Percentiles rank a stretch among this genome's conserved stretches.
Evolutionary conservation across 2,329 filamentous ascomycete species (phyloP).

Genomic region (Trichoderma arundinaceum): DNA sequence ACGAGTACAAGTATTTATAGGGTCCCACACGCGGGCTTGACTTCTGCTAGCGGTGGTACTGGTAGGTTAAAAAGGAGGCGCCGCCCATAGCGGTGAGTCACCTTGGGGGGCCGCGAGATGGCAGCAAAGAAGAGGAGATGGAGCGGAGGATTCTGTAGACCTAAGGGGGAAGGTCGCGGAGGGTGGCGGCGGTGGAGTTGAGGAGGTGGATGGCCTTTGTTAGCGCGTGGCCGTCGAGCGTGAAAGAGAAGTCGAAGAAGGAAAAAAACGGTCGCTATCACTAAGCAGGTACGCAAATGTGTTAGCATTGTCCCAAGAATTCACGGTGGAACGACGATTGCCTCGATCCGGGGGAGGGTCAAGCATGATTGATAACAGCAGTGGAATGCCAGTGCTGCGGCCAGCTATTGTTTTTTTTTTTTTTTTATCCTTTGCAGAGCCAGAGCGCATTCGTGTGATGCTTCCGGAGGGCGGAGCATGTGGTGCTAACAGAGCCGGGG

Average conservation of each 20-base stretch:
- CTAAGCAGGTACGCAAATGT: too few relatives aligned
- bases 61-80: background rate
- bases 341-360: background rate
- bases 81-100: slow-evolving; percentile 25
- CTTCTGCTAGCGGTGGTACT: too few relatives aligned
- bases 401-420: background rate
- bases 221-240: background rate
- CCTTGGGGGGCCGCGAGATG: background rate
- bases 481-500: background rate
- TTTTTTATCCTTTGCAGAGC: background rate
- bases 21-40: too few relatives aligned
- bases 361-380: background rate
- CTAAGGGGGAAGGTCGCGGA: slow-evolving; percentile 15
- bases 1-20: too few relatives aligned
- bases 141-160: slow-evolving; percentile 8
- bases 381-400: background rate
- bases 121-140: background rate
- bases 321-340: background rate
- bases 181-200: slow-evolving; percentile 14
- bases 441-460: background rate
- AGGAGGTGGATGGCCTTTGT: slow-evolving; percentile 8
- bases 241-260: background rate
- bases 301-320: background rate
- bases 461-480: background rate
- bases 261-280: too few relatives aligned